These are phyloP conservation scores for Botryosphaeria dothidea DNA, from an alignment of 2,329 filamentous ascomycete genomes.

Conservation along the genomic window DNA sequence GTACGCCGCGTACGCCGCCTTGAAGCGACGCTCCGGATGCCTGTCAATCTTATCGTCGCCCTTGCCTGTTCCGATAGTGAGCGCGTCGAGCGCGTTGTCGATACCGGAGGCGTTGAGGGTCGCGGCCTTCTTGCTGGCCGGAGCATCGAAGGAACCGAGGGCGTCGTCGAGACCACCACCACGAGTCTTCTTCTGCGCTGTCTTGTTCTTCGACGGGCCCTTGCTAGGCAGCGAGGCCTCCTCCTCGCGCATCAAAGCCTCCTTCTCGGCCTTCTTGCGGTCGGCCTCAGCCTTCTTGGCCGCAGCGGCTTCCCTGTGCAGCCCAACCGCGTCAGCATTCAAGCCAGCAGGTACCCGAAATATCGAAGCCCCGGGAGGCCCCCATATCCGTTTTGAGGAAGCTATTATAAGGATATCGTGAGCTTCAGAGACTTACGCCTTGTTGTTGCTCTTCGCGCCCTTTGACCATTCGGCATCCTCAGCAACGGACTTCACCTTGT, in stretches of 20 bases:
- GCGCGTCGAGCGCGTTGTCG: conserved; percentile 88
- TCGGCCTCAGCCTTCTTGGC: conserved; percentile 80
- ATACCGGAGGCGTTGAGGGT: conserved; percentile 83
- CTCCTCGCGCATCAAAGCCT: conserved; percentile 79
- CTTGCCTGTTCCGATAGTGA: conserved; percentile 65
- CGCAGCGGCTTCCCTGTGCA: conserved; percentile 73
- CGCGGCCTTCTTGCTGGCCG: conserved; percentile 47
- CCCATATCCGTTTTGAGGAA: too few relatives aligned
- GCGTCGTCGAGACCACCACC: conserved; percentile 70
- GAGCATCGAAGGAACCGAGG: conserved; percentile 40
- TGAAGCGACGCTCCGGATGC: conserved; percentile 84
- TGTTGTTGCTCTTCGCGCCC: conserved; percentile 79
- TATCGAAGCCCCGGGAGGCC: neutral
- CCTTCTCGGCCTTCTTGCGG: conserved; percentile 89
- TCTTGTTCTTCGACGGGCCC: conserved; percentile 66
- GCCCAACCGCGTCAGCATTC: neutral
- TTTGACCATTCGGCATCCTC: conserved; percentile 82
- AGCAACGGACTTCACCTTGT: conserved; percentile 61
- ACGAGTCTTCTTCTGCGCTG: conserved; percentile 48
- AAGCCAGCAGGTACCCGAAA: neutral
- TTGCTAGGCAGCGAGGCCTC: conserved; percentile 67
- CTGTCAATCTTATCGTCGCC: conserved; percentile 73
- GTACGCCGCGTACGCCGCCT: conserved; percentile 80
- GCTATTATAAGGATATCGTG: too few relatives aligned
- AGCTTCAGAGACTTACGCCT: conserved; percentile 68